These are phyloP conservation scores for Phalaenopsis aphrodite DNA, from an alignment of 106 monocot genomes.

Conservation along the genomic window DNA sequence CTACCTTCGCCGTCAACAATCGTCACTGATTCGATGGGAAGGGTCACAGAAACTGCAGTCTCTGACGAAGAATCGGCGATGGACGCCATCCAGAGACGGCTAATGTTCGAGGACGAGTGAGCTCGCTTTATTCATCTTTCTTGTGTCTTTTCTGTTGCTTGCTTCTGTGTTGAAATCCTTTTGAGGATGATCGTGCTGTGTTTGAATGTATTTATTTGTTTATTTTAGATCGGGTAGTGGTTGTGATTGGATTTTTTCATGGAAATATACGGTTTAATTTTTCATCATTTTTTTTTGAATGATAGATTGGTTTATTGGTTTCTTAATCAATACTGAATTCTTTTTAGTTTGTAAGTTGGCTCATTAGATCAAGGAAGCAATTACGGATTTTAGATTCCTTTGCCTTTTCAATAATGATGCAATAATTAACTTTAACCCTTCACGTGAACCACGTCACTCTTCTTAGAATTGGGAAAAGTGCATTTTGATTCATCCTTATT, in stretches of 20 bases:
- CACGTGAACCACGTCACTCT: too few relatives aligned
- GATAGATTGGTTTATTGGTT: background rate
- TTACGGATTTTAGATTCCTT: background rate
- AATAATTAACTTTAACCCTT: background rate
- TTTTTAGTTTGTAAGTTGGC: background rate
- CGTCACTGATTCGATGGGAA: constrained; percentile 2
- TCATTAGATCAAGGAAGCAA: background rate
- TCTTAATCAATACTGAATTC: background rate
- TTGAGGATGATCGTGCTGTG: background rate
- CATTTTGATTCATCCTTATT: background rate
- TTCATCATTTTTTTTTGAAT: background rate
- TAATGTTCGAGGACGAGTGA: constrained; percentile 99
- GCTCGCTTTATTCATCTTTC: constrained; percentile 4
- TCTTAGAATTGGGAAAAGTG: background rate
- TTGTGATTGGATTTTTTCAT: background rate
- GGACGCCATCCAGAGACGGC: constrained; percentile 91
- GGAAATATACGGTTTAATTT: background rate
- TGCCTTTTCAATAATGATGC: background rate
- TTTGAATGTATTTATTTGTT: background rate
- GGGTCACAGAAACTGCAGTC: constrained; percentile 1
- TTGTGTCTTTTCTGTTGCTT: background rate
- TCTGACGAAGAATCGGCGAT: constrained; percentile 33
- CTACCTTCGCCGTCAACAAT: background rate
- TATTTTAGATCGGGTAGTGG: too few relatives aligned
- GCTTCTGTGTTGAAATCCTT: too few relatives aligned